Evolutionary conservation across 352 stramenopile genomes (phyloP), one percentile per base, ranked within the genome.

Genomic region (Bremia lactucae): DNA sequence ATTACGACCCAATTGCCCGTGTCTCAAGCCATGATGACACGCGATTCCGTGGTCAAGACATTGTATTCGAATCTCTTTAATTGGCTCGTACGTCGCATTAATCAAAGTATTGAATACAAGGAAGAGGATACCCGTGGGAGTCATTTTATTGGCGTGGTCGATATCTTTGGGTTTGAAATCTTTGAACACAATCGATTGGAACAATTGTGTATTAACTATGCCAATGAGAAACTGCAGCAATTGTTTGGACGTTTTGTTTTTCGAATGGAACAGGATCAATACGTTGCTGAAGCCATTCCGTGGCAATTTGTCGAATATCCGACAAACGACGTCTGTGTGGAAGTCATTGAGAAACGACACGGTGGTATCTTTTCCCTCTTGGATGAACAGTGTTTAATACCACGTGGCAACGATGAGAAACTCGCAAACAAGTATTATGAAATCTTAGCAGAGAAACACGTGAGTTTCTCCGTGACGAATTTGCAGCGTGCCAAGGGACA

Each of bases 61-160:
- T 58, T 95, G 5, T 95, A 95, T 59, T 74, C 77, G 4, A 85
- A 87, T 38, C 45, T 95, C 42, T 95, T 95, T 62, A 82, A 96
- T 31, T 98, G 90, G 89, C 71, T 98, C 21, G 94, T 98, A 7
- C 65, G 79, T 37, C 70, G 79, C 23, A 96, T 97, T 61, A 97
- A 97, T 60, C 61, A 65, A 55, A 95, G 65, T 41, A 92, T 96
- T 47, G 62, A 88, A 60, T 89, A 90, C 61, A 71, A 71, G 43
- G 70, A 87, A 52, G 59, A 78, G 46, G 50, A n/a, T n/a, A n/a
- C 49, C 0, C 47, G 46, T 0, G 61, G 66, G 15, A 80, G 52
- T 24, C 76, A 87, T 40, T 94, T 95, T 37, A 94, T 95, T 36
- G 84, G 84, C 26, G 76, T 95, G 2, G 71, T 95, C 22, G 84